Conservation (phyloP, 495 filamentous ascomycete genomes). For the Talaromyces nanjingensis region DNA sequence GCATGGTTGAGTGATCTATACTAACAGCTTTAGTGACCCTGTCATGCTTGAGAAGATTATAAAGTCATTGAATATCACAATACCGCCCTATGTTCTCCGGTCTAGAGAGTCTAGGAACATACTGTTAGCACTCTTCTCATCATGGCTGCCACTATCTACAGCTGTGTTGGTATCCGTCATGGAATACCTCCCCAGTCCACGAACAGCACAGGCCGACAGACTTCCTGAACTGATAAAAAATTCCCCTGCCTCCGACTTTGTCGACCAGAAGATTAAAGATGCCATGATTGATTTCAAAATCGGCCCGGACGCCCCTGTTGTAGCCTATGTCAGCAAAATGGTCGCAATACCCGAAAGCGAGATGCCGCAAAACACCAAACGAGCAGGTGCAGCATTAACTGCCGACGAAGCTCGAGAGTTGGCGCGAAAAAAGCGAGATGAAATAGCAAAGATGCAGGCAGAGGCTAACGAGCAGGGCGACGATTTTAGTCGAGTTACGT, state of each 20-base stretch:
- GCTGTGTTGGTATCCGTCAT: slow-evolving; percentile 88
- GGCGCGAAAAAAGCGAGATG: slow-evolving; percentile 79
- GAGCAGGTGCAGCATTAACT: slow-evolving; percentile 56
- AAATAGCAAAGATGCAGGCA: slow-evolving; percentile 71
- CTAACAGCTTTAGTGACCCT: slow-evolving; percentile 56
- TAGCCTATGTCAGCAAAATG: slow-evolving; percentile 98
- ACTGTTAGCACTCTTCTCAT: slow-evolving; percentile 75
- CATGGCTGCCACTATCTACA: slow-evolving; percentile 91
- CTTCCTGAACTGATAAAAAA: slow-evolving; percentile 69
- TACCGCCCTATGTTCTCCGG: slow-evolving; percentile 76
- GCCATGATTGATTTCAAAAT: slow-evolving; percentile 79
- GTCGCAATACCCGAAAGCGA: slow-evolving; percentile 90
- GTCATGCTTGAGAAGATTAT: slow-evolving; percentile 87
- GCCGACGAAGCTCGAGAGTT: slow-evolving; percentile 85
- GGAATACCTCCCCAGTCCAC: slow-evolving; percentile 85
- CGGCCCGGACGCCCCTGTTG: slow-evolving; percentile 61
- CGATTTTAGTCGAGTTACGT: slow-evolving; percentile 40
- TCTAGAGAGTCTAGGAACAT: slow-evolving; percentile 78
- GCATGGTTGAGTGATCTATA: slow-evolving; percentile 10
- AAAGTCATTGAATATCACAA: slow-evolving; percentile 76
- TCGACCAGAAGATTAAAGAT: slow-evolving; percentile 60
- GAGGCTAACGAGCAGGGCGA: slow-evolving; percentile 36
- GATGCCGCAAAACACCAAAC: slow-evolving; percentile 68
- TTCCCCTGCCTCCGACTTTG: slow-evolving; percentile 68
- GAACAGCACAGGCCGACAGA: slow-evolving; percentile 71